Evolutionary conservation across 2,329 filamentous ascomycete genomes (phyloP).

Genomic region (Dactylellina drechsleri): DNA sequence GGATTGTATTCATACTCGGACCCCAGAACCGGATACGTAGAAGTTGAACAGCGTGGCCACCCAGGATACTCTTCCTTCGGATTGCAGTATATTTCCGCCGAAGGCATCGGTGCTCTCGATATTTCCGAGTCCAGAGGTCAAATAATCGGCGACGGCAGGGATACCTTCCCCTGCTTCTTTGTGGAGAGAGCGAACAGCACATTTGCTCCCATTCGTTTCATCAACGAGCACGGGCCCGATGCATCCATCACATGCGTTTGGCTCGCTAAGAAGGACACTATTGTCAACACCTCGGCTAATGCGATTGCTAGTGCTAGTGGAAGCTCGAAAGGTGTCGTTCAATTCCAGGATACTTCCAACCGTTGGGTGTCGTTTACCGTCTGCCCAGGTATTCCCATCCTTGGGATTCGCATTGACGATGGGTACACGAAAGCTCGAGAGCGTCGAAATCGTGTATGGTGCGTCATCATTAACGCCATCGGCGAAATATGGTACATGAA

Average conservation of each 20-base stretch:
- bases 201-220: conserved; percentile 73
- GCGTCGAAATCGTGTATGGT: conserved; percentile 79
- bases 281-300: conserved; percentile 40
- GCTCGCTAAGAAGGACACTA: conserved; percentile 75
- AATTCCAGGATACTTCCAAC: conserved; percentile 44
- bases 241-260: conserved; percentile 83
- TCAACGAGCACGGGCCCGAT: conserved; percentile 74
- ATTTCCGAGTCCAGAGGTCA: conserved; percentile 47
- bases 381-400: conserved; percentile 87
- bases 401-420: conserved; percentile 84
- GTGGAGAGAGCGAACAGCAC: conserved; percentile 65
- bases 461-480: conserved; percentile 90
- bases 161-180: conserved; percentile 76
- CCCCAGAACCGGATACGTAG: conserved; percentile 49
- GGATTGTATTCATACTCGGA: conserved; percentile 49
- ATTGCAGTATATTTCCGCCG: conserved; percentile 43
- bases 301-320: conserved; percentile 47
- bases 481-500: conserved; percentile 86
- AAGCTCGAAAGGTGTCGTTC: conserved; percentile 49
- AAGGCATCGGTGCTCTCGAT: conserved; percentile 44
- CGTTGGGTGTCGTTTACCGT: conserved; percentile 54
- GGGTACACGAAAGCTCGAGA: conserved; percentile 78
- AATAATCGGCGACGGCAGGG: conserved; percentile 74
- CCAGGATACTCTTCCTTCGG: conserved; percentile 51
- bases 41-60: conserved; percentile 43